Evolutionary conservation across 805 yeast species (phyloP).

Genomic region (Spathaspora boniae): DNA sequence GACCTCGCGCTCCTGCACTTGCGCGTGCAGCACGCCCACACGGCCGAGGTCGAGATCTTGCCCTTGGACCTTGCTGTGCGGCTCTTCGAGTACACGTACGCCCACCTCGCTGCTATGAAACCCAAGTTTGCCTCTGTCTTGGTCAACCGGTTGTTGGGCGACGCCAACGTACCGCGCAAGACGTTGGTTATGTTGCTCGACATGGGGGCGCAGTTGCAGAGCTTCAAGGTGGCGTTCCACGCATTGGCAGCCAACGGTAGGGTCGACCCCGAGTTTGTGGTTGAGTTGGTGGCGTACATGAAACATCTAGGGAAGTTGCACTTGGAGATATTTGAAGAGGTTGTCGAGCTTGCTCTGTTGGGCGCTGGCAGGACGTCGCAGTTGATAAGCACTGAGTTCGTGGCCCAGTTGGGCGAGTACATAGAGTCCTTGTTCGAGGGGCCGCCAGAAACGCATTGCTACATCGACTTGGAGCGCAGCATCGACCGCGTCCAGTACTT

Average conservation of each 20-base stretch:
- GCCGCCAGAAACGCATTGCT: constrained; percentile 34
- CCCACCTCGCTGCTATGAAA: neutral
- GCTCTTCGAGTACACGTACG: constrained; percentile 3
- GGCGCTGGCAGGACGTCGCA: too few relatives aligned
- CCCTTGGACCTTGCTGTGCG: constrained; percentile 1
- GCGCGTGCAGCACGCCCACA: too few relatives aligned
- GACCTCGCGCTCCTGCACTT: too few relatives aligned
- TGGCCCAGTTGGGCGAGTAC: constrained; percentile 17
- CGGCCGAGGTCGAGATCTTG: neutral
- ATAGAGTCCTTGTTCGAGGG: constrained; percentile 27
- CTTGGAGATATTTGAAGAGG: constrained; percentile 10
- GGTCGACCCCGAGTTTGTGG: constrained; percentile 2
- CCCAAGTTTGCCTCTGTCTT: neutral
- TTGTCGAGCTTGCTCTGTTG: constrained; percentile 2
- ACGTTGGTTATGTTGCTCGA: constrained; percentile 24
- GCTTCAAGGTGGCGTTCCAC: constrained; percentile 3
- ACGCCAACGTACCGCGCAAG: constrained; percentile 13
- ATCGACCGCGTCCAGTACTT: constrained; percentile 20
- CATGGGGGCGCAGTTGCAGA: constrained; percentile 20
- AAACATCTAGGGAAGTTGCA: constrained; percentile 8
- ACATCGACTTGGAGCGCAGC: constrained; percentile 26
- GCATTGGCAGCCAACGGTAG: constrained; percentile 11
- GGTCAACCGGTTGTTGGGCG: neutral
- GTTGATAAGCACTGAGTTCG: constrained; percentile 20
- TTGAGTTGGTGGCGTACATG: neutral